Evolutionary conservation across 306 rosid species (phyloP).

Genomic region (Castanea crenata): DNA sequence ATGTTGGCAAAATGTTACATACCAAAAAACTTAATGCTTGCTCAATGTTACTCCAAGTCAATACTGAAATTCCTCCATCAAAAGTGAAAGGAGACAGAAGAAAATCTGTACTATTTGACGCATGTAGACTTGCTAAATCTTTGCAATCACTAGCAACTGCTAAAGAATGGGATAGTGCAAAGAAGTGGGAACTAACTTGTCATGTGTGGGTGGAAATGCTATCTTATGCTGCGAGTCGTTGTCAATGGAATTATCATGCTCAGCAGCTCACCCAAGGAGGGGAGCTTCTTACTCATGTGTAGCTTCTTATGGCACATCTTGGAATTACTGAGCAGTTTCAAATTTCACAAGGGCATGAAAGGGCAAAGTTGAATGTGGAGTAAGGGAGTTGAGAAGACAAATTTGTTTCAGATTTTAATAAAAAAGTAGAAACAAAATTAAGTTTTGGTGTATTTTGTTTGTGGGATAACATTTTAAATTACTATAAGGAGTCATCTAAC

Average conservation of each 20-base stretch:
- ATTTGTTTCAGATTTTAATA: too few relatives aligned
- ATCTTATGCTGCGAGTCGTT: conserved; percentile 26
- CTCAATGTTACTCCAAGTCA: conserved; percentile 12
- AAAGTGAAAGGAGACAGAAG: conserved; percentile 27
- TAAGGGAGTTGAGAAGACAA: too few relatives aligned
- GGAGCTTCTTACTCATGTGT: conserved; percentile 31
- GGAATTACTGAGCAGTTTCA: conserved; percentile 37
- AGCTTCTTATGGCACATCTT: conserved; percentile 39
- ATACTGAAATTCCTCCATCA: conserved; percentile 22
- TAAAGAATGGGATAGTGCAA: conserved; percentile 3
- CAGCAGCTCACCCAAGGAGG: conserved; percentile 19
- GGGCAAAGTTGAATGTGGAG: conserved; percentile 13
- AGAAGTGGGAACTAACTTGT: conserved; percentile 13
- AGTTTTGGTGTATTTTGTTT: too few relatives aligned
- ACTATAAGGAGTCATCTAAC: too few relatives aligned
- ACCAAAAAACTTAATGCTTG: background rate
- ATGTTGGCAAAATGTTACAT: too few relatives aligned
- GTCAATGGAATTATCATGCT: conserved; percentile 11
- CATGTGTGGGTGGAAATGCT: conserved; percentile 30
- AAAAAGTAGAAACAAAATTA: too few relatives aligned
- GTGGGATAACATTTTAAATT: too few relatives aligned
- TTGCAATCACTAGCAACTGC: conserved; percentile 1
- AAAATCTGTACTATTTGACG: conserved; percentile 35
- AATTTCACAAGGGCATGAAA: conserved; percentile 28
- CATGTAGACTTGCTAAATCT: conserved; percentile 27